phyloP scores from a whole-genome alignment of 2,329 filamentous ascomycete species.

The Onygenales sp. region DNA sequence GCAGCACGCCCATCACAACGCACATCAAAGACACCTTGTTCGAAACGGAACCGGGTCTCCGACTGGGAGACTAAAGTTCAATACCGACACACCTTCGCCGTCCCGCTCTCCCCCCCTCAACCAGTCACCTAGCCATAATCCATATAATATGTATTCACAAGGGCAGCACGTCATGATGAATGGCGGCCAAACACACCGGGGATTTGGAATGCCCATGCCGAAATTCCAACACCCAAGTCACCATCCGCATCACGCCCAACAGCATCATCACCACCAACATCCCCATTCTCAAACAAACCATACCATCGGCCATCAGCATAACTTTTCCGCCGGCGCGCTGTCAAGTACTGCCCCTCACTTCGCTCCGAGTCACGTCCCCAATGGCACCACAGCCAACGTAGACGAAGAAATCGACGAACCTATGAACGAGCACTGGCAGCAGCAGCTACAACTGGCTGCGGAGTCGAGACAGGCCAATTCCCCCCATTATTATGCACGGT shows the following conservation, averaged over 20 bases:
- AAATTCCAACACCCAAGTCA: slow-evolving; percentile 39
- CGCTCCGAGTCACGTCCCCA: slow-evolving; percentile 48
- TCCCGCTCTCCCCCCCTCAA: slow-evolving; percentile 37
- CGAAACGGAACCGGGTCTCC: slow-evolving; percentile 39
- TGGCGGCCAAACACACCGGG: slow-evolving; percentile 38
- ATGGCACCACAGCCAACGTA: slow-evolving; percentile 47
- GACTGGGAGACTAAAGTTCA: slow-evolving; percentile 35
- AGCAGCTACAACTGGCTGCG: slow-evolving; percentile 73
- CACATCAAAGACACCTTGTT: slow-evolving; percentile 34
- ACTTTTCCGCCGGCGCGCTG: slow-evolving; percentile 38
- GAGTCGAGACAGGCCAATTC: slow-evolving; percentile 61
- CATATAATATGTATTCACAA: slow-evolving; percentile 40
- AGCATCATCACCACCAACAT: slow-evolving; percentile 34
- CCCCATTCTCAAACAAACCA: slow-evolving; percentile 33
- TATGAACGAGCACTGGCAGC: slow-evolving; percentile 70
- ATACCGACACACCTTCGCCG: slow-evolving; percentile 38
- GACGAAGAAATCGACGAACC: slow-evolving; percentile 49
- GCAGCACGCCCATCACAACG: slow-evolving; percentile 28
- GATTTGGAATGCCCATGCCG: slow-evolving; percentile 40
- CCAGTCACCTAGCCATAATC: slow-evolving; percentile 33
- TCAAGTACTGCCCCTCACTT: slow-evolving; percentile 47
- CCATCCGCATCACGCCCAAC: slow-evolving; percentile 32
- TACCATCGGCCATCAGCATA: slow-evolving; percentile 40
- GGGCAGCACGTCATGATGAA: slow-evolving; percentile 43
- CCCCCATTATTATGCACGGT: slow-evolving; percentile 59